Evolutionary conservation across 164 flowering plant species (phyloP).

Genomic region (Berberis thunbergii): DNA sequence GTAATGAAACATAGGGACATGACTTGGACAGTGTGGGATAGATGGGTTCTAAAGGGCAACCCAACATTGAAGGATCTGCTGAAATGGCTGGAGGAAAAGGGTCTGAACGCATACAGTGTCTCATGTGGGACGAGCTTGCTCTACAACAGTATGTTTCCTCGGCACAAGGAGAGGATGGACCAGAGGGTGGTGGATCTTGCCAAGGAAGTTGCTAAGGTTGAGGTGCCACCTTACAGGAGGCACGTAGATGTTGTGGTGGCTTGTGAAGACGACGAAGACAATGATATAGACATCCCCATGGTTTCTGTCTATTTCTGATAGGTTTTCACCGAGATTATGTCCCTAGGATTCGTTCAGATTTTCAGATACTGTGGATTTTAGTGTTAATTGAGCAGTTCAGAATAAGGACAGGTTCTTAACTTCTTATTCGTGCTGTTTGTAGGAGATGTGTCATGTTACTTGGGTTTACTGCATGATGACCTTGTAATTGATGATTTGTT

Average conservation of each 20-base stretch:
- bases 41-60: conserved; percentile 59
- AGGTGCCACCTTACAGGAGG: conserved; percentile 48
- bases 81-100: conserved; percentile 65
- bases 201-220: conserved; percentile 58
- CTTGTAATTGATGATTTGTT: too few relatives aligned
- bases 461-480: too few relatives aligned
- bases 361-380: too few relatives aligned
- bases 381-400: too few relatives aligned
- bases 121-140: conserved; percentile 78
- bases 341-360: too few relatives aligned
- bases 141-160: conserved; percentile 65
- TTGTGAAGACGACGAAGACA: conserved; percentile 79
- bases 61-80: conserved; percentile 64
- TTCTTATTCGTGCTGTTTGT: too few relatives aligned
- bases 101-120: conserved; percentile 75
- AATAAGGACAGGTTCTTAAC: too few relatives aligned
- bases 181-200: conserved; percentile 63
- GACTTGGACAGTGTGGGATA: conserved; percentile 93
- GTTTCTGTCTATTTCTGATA: conserved; percentile 64
- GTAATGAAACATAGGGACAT: conserved; percentile 64
- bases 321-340: too few relatives aligned
- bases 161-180: conserved; percentile 68
- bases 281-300: conserved; percentile 74
- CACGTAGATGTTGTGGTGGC: conserved; percentile 79
- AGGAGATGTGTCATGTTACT: too few relatives aligned